These are phyloP conservation scores for Leccinum ochraceum DNA, from an alignment of 768 basidiomycete species.

Conservation along the genomic window DNA sequence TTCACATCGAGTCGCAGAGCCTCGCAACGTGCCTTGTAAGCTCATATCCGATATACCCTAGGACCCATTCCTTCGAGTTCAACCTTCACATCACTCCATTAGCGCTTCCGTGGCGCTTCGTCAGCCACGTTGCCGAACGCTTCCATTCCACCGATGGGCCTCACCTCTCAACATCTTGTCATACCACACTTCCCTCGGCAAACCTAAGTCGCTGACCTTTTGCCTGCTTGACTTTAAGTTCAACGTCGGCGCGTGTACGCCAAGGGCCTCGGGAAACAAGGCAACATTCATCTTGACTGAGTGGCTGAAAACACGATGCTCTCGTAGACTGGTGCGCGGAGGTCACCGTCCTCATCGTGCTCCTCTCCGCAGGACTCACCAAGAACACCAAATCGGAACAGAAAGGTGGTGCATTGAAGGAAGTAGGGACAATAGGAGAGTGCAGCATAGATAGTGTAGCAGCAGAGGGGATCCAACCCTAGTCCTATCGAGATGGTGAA, in stretches of 20 bases:
- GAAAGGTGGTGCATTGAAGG: constrained; percentile 46
- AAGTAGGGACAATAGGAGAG: constrained; percentile 63
- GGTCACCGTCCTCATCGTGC: constrained; percentile 73
- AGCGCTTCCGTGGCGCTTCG: too few relatives aligned
- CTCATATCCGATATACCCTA: background rate
- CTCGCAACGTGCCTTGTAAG: too few relatives aligned
- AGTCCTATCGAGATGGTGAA: background rate
- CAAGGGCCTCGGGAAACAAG: constrained; percentile 81
- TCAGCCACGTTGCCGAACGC: background rate
- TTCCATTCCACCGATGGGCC: background rate
- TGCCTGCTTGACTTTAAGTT: too few relatives aligned
- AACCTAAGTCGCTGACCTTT: too few relatives aligned
- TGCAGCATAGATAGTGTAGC: background rate
- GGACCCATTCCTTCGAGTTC: too few relatives aligned
- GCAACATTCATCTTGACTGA: constrained; percentile 74
- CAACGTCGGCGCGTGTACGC: too few relatives aligned
- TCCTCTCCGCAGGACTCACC: constrained; percentile 68
- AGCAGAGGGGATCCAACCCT: too few relatives aligned
- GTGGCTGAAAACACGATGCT: constrained; percentile 48
- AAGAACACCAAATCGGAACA: constrained; percentile 56
- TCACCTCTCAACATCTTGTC: background rate
- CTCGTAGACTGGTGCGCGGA: constrained; percentile 39
- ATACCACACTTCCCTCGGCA: background rate
- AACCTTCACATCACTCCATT: too few relatives aligned
- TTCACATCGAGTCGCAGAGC: too few relatives aligned